Evolutionary conservation across 2,329 filamentous ascomycete species (phyloP), one percentile per base, ranked within the genome.

Genomic region (Graphium sp.): DNA sequence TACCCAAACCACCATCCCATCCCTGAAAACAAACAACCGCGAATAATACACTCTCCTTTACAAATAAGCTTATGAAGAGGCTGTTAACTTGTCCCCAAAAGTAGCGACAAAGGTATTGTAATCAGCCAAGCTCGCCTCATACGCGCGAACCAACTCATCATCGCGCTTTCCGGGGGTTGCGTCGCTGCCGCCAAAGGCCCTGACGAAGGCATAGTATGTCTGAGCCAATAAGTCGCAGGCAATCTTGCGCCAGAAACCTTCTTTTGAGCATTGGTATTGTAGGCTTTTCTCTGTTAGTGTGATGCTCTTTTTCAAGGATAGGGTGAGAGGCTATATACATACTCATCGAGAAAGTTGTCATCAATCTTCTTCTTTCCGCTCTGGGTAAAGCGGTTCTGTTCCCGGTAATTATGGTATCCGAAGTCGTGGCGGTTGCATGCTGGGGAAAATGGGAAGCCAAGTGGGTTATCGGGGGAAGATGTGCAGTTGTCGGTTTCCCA

Each of bases 391-490:
- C 64, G 55, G 3, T 30, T 43, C 39, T 68, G 62, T 2, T 29
- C 32, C 29, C 61, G 59, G 41, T 56, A 68, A 46, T 71, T 70
- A 12, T 53, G 46, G 41, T 65, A 65, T 2, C 62, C 63, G 41
- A 70, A 70, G 39, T 70, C 66, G 34, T 71, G 65, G 6, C 66
- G 60, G 33, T 61, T 44, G 47, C 62, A 66, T 9, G 51, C 55
- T 1, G 49, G 52, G 4, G 44, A 15, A 22, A 60, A 62, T 8
- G 53, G 45, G 38, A 56, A 62, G 3, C 50, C 49, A 18, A 53
- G 48, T 1, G 56, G 56, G 35, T 57, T 58, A 28, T 60, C 51
- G 1, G 55, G 55, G 2, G 55, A 52, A 1, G 36, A 39, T 4
- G 50, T 52, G 48, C 56, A 60, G 24, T 49, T 52, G 29, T 60